Evolutionary conservation across 1,284 basidiomycete species (phyloP).

Genomic region (Ceratobasidium sp.): DNA sequence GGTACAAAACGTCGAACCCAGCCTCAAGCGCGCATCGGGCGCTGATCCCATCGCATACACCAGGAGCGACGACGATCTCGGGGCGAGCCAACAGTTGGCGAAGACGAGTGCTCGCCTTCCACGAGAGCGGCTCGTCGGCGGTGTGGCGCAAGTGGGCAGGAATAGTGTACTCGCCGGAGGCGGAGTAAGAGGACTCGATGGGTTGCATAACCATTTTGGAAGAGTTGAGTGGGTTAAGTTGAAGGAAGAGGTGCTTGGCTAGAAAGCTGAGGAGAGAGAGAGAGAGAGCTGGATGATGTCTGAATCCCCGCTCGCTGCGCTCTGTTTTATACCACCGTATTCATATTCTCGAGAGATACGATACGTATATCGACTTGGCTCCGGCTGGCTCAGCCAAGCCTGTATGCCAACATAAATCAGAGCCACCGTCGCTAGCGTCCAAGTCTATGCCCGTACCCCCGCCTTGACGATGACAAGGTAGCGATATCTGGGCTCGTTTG

Average conservation of each 20-base stretch:
- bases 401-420: background rate
- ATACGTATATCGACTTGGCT: background rate
- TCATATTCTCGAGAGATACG: too few relatives aligned
- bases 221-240: background rate
- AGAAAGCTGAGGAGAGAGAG: background rate
- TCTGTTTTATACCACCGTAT: background rate
- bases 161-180: slow-evolving; percentile 53
- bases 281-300: slow-evolving; percentile 1
- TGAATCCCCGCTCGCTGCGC: background rate
- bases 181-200: slow-evolving; percentile 1
- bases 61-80: slow-evolving; percentile 80
- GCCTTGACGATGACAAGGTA: background rate
- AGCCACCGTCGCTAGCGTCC: background rate
- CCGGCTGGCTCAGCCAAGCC: slow-evolving; percentile 1
- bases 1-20: slow-evolving; percentile 79
- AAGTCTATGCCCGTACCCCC: background rate
- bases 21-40: slow-evolving; percentile 80
- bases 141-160: slow-evolving; percentile 13
- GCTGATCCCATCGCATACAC: slow-evolving; percentile 84
- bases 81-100: slow-evolving; percentile 79
- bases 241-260: background rate
- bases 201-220: slow-evolving; percentile 21
- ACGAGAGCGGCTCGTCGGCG: slow-evolving; percentile 61
- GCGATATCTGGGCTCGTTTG: background rate
- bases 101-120: slow-evolving; percentile 74